Conservation (phyloP, 2,329 filamentous ascomycete species). For the Epichloe typhina region DNA sequence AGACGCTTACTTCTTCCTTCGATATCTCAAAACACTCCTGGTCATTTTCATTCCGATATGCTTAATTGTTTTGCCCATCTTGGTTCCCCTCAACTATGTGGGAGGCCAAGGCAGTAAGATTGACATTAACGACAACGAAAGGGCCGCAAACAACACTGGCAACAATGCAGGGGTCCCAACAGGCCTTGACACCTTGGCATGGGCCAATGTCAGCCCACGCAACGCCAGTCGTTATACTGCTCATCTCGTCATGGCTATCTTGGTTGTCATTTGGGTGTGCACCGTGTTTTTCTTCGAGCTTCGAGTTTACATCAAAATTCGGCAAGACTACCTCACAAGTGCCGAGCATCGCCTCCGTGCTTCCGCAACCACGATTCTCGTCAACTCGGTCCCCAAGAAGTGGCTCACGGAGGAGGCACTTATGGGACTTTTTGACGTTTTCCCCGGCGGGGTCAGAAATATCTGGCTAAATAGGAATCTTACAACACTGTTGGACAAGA, state of each 20-base stretch:
- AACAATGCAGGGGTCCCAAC: slow-evolving; percentile 17
- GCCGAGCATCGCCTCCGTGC: slow-evolving; percentile 87
- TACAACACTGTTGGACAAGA: slow-evolving; percentile 71
- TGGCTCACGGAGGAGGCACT: slow-evolving; percentile 81
- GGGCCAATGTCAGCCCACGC: slow-evolving; percentile 64
- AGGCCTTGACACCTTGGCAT: slow-evolving; percentile 72
- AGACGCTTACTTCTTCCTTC: slow-evolving; percentile 93
- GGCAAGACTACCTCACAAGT: slow-evolving; percentile 88
- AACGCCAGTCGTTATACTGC: slow-evolving; percentile 66
- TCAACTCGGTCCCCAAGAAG: slow-evolving; percentile 78
- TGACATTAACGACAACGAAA: slow-evolving; percentile 22
- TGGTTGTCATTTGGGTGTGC: slow-evolving; percentile 73
- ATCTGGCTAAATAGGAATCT: slow-evolving; percentile 94
- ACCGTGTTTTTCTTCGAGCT: slow-evolving; percentile 79
- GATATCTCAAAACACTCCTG: slow-evolving; percentile 65
- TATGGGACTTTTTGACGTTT: slow-evolving; percentile 80
- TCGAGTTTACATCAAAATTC: slow-evolving; percentile 76
- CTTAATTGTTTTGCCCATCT: slow-evolving; percentile 64
- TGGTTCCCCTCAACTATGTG: slow-evolving; percentile 72
- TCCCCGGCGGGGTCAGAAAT: slow-evolving; percentile 86
- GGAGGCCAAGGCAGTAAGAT: slow-evolving; percentile 52
- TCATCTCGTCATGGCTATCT: slow-evolving; percentile 66
- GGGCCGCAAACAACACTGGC: slow-evolving; percentile 11
- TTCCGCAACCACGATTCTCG: slow-evolving; percentile 88
- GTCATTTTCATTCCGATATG: slow-evolving; percentile 85